phyloP scores from a whole-genome alignment of 768 basidiomycete genomes.

The Serpula lacrymans region DNA sequence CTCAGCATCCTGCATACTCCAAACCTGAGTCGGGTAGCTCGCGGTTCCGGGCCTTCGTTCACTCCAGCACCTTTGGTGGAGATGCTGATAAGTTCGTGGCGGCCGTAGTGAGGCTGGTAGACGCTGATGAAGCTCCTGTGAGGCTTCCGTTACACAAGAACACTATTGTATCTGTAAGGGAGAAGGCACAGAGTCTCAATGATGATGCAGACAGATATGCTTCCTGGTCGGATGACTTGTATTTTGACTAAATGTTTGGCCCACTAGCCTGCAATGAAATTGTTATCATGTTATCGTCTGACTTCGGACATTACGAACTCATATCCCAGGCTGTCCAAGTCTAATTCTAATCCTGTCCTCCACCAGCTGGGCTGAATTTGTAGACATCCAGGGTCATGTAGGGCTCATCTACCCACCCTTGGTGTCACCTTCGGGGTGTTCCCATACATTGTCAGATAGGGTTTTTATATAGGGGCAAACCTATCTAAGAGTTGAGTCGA shows the following conservation, averaged over 20 bases:
- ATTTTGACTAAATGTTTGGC: slow-evolving; percentile 2
- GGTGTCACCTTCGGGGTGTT: too few relatives aligned
- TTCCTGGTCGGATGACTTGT: slow-evolving; percentile 7
- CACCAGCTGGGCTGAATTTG: too few relatives aligned
- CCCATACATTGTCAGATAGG: too few relatives aligned
- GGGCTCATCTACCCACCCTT: too few relatives aligned
- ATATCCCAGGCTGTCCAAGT: too few relatives aligned
- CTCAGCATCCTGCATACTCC: slow-evolving; percentile 7
- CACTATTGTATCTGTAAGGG: slow-evolving; percentile 1
- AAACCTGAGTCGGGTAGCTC: slow-evolving; percentile 3
- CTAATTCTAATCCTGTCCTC: too few relatives aligned
- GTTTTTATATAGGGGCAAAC: too few relatives aligned
- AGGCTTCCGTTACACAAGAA: slow-evolving; percentile 7
- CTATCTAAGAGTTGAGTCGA: too few relatives aligned
- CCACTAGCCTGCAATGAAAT: too few relatives aligned
- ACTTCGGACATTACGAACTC: too few relatives aligned
- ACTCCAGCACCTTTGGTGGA: not conserved
- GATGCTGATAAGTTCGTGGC: slow-evolving; percentile 8
- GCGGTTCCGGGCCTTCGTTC: not conserved
- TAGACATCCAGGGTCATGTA: too few relatives aligned
- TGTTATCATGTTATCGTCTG: too few relatives aligned
- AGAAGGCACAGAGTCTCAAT: slow-evolving; percentile 2
- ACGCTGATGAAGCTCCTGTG: slow-evolving; percentile 7
- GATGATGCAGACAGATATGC: slow-evolving; percentile 2
- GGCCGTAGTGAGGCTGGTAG: slow-evolving; percentile 5